Evolutionary conservation across 306 rosid species (phyloP), one percentile per base, ranked within the genome.

Genomic region (Vigna trinervia): DNA sequence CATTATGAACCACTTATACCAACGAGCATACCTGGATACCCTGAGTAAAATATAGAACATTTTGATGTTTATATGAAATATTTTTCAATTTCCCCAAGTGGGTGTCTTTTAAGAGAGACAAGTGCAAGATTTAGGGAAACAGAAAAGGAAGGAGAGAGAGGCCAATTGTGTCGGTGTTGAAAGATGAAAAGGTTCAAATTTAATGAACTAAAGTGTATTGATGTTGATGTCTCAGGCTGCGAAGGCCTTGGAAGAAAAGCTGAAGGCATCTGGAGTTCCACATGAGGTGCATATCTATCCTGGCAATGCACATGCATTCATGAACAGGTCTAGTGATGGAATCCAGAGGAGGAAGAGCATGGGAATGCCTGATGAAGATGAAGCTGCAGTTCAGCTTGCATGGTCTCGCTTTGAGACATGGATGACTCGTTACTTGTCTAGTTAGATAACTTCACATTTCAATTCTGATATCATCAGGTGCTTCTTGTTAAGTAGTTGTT

Each of bases 371-470:
- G 96, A 93, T 52, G 90, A 90, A 71, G 94, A 93, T 80, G 94
- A 89, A 46, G 79, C 80, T 38, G 85, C 92, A 12, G 96, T 83
- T 51, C 83, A 83, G 89, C 85, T 89, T 46, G 96, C 98, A n/a
- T 93, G 98, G 98, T 89, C 95, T 83, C 96, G 87, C 74, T 91
- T 93, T 57, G 69, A 88, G 78, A 84, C 92, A 4, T 91, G 96
- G 98, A 93, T 91, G 96, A 84, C 89, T 0, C 36, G 77, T 9
- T 84, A 80, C 81, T 73, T 93, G 74, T 82, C 86, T 23, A 78
- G 81, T n/a, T 87, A 83, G 81, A 64, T 73, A 10, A 50, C 75
- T 38, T 54, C 11, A 19, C 17, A 45, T 74, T 61, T 36, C 26
- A 30, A 8, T 50, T 22, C 46, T 65, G 23, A 43, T 57, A 43